Evolutionary conservation across 495 filamentous ascomycete species (phyloP), one percentile per base, ranked within the genome.

Genomic region (Glarea lozoyensis): DNA sequence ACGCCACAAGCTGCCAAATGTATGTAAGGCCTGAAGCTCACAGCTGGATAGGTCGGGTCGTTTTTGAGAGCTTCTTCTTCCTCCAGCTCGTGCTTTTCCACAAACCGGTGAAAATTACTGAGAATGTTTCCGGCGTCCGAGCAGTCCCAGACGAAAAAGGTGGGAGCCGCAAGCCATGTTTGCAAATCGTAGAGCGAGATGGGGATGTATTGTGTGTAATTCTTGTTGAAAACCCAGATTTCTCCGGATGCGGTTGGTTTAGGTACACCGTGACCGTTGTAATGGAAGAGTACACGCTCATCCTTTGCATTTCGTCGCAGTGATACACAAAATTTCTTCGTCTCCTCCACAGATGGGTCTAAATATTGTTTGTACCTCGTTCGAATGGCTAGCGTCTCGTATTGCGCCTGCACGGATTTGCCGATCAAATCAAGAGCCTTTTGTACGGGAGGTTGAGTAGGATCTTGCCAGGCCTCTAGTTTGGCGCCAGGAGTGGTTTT

Each of bases 191-290:
- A 97, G 7, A 99, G 64, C 1, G 90, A 94, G 35, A 99, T 84
- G 0, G 92, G 92, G 22, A 99, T 99, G 53, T 99, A 99, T 61
- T 99, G 92, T 0, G 92, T 99, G 58, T 94, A 99, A 52, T 85
- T 94, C 48, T 86, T 89, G 64, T 99, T 99, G 63, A 99, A 98
- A 2, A 97, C 93, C 92, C 92, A 99, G 10, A 99, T 94, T 61
- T 99, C 92, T 9, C 92, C 92, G 2, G 90, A 96, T 3, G 84
- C 77, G 3, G 92, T 99, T 21, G 92, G 92, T 52, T 94, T 84
- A 4, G 92, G 92, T n/a, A 99, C 92, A 17, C 92, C 92, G 60
- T 99, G 92, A 19, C 92, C 92, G 52, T 99, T 99, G 68, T 97
- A 99, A 60, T 99, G 92, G 53, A 97, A 88, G 3, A 99, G 70